phyloP scores from a whole-genome alignment of 371 early-diverging fungal genomes.

The Astathelohania contejeani region DNA sequence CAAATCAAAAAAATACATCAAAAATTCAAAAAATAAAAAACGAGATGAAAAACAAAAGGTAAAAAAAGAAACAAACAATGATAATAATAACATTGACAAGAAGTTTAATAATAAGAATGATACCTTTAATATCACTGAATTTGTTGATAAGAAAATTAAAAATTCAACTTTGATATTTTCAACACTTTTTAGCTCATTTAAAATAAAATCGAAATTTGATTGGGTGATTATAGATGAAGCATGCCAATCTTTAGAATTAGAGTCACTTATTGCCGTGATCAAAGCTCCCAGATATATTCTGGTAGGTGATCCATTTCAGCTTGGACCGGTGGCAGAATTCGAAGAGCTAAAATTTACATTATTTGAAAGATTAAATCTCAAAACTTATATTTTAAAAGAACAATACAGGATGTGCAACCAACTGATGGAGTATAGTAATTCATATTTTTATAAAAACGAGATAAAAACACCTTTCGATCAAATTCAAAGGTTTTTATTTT shows the following conservation, averaged over 20 bases:
- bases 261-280: conserved; percentile 63
- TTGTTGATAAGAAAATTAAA: conserved; percentile 55
- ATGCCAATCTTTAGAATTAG: conserved; percentile 76
- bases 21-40: conserved; percentile 57
- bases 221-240: conserved; percentile 86
- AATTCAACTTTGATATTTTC: conserved; percentile 54
- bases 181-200: conserved; percentile 50
- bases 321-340: conserved; percentile 67
- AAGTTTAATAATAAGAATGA: conserved; percentile 15
- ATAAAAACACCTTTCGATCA: conserved; percentile 8
- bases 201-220: conserved; percentile 62
- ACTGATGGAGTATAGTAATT: conserved; percentile 26
- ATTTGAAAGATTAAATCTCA: conserved; percentile 16
- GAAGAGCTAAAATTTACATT: conserved; percentile 7
- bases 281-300: conserved; percentile 65
- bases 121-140: no score
- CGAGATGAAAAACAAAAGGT: conserved; percentile 57
- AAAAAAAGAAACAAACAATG: conserved; percentile 60
- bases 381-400: conserved; percentile 29
- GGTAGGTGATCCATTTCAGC: conserved; percentile 89
- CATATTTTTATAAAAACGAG: conserved; percentile 35
- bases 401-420: conserved; percentile 48
- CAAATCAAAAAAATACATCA: conserved; percentile 55
- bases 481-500: not conserved
- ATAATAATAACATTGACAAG: conserved; percentile 58